phyloP scores from a whole-genome alignment of 768 basidiomycete species.

The Lactarius tabidus region DNA sequence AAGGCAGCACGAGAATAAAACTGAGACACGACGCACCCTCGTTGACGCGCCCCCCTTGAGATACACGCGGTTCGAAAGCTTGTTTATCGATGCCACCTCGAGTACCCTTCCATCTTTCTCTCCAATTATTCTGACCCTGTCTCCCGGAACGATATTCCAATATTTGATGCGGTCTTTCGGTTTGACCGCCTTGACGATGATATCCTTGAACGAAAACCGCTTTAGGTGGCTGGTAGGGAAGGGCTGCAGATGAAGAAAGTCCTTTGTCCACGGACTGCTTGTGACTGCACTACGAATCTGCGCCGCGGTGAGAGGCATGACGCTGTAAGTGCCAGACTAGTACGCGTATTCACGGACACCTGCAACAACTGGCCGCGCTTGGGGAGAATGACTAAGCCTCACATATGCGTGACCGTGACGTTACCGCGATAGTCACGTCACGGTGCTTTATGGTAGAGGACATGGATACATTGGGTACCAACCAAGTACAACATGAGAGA shows the following conservation, averaged over 20 bases:
- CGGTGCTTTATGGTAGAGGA: not conserved
- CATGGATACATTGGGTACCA: conserved; percentile 23
- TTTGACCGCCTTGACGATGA: conserved; percentile 48
- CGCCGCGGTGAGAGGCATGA: conserved; percentile 21
- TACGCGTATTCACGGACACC: not conserved
- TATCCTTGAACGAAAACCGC: conserved; percentile 42
- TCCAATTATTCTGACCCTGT: conserved; percentile 67
- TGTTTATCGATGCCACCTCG: conserved; percentile 72
- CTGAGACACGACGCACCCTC: conserved; percentile 29
- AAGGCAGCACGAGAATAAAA: not conserved
- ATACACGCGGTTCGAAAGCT: conserved; percentile 63
- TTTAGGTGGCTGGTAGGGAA: conserved; percentile 54
- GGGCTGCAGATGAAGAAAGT: conserved; percentile 61
- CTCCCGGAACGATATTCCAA: conserved; percentile 88
- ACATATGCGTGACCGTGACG: not conserved
- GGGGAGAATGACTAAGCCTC: conserved; percentile 14
- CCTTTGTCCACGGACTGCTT: conserved; percentile 49
- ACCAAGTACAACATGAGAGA: conserved; percentile 24
- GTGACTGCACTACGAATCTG: conserved; percentile 23
- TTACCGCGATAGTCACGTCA: not conserved
- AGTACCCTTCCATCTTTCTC: conserved; percentile 56
- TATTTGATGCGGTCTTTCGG: conserved; percentile 71
- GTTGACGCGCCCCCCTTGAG: conserved; percentile 47
- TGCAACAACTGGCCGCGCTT: not conserved
- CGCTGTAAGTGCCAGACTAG: not conserved